Conservation (phyloP, 2,329 filamentous ascomycete genomes). For the Orbilia javanica region DNA sequence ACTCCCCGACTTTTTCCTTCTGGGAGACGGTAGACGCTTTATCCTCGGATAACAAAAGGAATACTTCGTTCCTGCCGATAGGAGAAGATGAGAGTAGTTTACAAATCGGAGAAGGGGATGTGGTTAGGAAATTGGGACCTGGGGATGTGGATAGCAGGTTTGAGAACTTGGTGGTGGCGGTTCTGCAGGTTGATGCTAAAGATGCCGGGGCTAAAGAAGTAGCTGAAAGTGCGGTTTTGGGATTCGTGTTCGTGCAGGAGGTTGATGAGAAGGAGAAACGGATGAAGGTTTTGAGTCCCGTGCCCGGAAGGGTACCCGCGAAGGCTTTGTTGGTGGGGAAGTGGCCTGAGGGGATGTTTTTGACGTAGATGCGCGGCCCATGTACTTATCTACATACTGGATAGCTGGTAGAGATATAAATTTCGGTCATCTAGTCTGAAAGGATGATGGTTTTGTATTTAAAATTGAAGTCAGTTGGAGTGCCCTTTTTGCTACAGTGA, state of each 20-base stretch:
- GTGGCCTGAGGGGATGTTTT: conserved; percentile 54
- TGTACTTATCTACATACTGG: no score
- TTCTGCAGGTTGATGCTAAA: conserved; percentile 80
- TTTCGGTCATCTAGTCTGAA: no score
- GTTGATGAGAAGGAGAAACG: conserved; percentile 87
- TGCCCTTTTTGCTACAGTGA: no score
- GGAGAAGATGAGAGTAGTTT: conserved; percentile 67
- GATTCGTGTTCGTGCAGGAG: conserved; percentile 85
- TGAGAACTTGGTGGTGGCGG: conserved; percentile 84
- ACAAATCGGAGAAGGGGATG: conserved; percentile 68
- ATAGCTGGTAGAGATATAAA: background rate
- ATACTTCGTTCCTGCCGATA: conserved; percentile 64
- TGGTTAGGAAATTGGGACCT: conserved; percentile 71
- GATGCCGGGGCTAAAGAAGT: conserved; percentile 77
- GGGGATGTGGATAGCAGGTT: conserved; percentile 68
- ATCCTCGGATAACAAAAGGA: conserved; percentile 38
- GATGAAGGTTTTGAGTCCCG: conserved; percentile 83
- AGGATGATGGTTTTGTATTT: no score
- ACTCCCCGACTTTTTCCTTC: conserved; percentile 76
- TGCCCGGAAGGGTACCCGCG: conserved; percentile 83
- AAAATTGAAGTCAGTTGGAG: no score
- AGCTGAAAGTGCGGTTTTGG: conserved; percentile 85
- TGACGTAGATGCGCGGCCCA: no score
- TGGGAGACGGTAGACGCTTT: conserved; percentile 72
- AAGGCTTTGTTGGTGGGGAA: conserved; percentile 75